Percentiles rank a stretch among this genome's conserved stretches.
Conservation (phyloP, 2,329 filamentous ascomycete genomes). For the Rhinocladiella similis region DNA sequence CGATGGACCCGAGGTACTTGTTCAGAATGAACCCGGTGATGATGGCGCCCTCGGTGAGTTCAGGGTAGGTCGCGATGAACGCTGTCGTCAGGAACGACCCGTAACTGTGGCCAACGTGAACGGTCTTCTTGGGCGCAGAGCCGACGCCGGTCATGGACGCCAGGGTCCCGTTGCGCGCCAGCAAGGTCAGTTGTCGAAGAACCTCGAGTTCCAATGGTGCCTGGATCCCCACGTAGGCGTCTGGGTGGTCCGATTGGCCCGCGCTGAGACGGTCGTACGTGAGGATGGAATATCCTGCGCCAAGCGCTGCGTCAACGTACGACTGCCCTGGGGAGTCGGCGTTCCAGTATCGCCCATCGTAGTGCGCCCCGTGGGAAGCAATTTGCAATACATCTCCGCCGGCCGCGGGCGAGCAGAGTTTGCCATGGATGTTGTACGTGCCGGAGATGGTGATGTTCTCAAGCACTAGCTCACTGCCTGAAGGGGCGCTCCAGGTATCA, state of each 20-base stretch:
- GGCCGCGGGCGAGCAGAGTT: constrained; percentile 19
- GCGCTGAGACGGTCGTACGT: constrained; percentile 41
- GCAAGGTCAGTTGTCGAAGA: constrained; percentile 38
- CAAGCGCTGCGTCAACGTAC: constrained; percentile 39
- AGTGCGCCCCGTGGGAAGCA: constrained; percentile 24
- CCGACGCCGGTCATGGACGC: neutral
- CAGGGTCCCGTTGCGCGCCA: constrained; percentile 38
- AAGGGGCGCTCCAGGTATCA: constrained; percentile 21
- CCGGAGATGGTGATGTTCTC: constrained; percentile 26
- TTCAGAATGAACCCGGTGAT: constrained; percentile 41
- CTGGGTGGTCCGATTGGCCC: constrained; percentile 37
- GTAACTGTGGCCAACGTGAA: constrained; percentile 40
- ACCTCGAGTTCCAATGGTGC: constrained; percentile 41
- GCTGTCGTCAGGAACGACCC: constrained; percentile 37
- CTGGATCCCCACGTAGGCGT: constrained; percentile 43
- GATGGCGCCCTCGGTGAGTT: constrained; percentile 38
- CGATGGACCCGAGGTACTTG: constrained; percentile 13
- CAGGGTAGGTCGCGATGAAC: constrained; percentile 35
- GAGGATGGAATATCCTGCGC: constrained; percentile 41
- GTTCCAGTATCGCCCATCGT: constrained; percentile 28
- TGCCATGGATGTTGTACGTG: constrained; percentile 26
- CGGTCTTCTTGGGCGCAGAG: constrained; percentile 34
- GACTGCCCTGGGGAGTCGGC: constrained; percentile 39
- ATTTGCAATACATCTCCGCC: constrained; percentile 23
- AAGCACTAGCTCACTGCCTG: constrained; percentile 4